Percentiles rank a stretch among this genome's conserved stretches.
Evolutionary conservation across 176 grass and related monocot species (phyloP).

Genomic region (Aegilops sharonensis): DNA sequence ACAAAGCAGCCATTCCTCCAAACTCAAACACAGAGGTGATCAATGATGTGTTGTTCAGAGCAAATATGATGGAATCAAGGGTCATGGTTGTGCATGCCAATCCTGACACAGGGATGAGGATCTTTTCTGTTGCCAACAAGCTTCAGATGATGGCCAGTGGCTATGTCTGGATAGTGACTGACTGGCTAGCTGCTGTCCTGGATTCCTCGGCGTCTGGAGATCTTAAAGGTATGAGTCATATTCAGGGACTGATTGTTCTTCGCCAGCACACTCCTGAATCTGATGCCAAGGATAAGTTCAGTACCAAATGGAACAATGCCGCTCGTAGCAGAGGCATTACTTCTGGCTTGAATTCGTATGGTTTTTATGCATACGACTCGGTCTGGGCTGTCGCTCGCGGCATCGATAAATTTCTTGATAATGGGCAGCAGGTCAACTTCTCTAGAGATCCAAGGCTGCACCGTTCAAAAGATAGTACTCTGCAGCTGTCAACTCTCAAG

Average conservation of each 20-base stretch:
- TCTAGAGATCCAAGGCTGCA: constrained; percentile 54
- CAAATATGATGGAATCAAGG: constrained; percentile 81
- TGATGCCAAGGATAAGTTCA: constrained; percentile 49
- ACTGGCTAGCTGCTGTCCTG: constrained; percentile 74
- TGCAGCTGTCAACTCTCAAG: constrained; percentile 54
- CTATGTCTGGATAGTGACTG: constrained; percentile 84
- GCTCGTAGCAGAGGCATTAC: constrained; percentile 29
- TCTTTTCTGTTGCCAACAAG: constrained; percentile 60
- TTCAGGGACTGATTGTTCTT: constrained; percentile 67
- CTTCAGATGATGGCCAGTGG: constrained; percentile 55
- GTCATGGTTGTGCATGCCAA: constrained; percentile 70
- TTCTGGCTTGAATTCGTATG: constrained; percentile 58
- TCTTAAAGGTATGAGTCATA: constrained; percentile 40
- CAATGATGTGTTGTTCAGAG: constrained; percentile 44
- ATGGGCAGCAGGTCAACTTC: constrained; percentile 49
- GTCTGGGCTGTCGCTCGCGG: constrained; percentile 66
- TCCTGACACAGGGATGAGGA: constrained; percentile 59
- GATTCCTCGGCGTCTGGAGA: constrained; percentile 43
- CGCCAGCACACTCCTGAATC: constrained; percentile 57
- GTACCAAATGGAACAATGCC: constrained; percentile 53
- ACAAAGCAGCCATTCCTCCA: constrained; percentile 61
- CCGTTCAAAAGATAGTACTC: constrained; percentile 45
- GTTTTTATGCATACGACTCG: constrained; percentile 74
- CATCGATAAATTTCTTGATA: constrained; percentile 51
- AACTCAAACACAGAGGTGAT: constrained; percentile 43